Conservation (phyloP, 768 basidiomycete genomes). For the Flagelloscypha sp. region DNA sequence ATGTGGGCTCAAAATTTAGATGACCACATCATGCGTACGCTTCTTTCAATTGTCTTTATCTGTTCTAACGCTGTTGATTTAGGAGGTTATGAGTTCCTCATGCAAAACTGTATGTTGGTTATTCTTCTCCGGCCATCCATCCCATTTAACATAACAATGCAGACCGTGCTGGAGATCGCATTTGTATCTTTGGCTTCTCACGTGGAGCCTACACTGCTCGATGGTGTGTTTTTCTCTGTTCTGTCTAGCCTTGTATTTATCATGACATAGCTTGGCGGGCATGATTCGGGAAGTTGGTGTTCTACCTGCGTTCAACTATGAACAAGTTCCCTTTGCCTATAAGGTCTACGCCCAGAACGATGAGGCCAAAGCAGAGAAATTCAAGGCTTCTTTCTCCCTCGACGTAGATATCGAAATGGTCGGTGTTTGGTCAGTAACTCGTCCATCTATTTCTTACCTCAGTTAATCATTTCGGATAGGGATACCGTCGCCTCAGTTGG, state of each 20-base stretch:
- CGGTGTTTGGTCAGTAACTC: conserved; percentile 46
- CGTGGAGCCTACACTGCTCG: conserved; percentile 51
- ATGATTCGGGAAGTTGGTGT: conserved; percentile 33
- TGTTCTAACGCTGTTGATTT: background rate
- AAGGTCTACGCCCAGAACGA: conserved; percentile 41
- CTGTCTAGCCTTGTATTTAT: conserved; percentile 2
- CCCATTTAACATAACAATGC: background rate
- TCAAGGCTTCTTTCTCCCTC: conserved; percentile 42
- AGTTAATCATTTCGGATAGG: no score
- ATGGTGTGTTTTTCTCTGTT: conserved; percentile 15
- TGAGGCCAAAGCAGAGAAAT: conserved; percentile 31
- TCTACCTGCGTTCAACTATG: conserved; percentile 20
- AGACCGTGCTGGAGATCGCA: conserved; percentile 42
- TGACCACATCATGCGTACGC: conserved; percentile 36
- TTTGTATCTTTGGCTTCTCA: conserved; percentile 63
- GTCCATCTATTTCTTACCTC: no score
- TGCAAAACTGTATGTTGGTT: conserved; percentile 42
- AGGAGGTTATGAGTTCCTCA: conserved; percentile 52
- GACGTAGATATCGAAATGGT: conserved; percentile 42
- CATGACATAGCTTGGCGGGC: conserved; percentile 33
- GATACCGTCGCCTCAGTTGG: conserved; percentile 53
- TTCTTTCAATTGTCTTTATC: background rate
- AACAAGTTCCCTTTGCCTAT: conserved; percentile 53
- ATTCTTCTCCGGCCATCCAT: background rate
- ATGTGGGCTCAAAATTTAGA: conserved; percentile 42